phyloP scores from a whole-genome alignment of 1,284 basidiomycete species.

The Tilletia indica region DNA sequence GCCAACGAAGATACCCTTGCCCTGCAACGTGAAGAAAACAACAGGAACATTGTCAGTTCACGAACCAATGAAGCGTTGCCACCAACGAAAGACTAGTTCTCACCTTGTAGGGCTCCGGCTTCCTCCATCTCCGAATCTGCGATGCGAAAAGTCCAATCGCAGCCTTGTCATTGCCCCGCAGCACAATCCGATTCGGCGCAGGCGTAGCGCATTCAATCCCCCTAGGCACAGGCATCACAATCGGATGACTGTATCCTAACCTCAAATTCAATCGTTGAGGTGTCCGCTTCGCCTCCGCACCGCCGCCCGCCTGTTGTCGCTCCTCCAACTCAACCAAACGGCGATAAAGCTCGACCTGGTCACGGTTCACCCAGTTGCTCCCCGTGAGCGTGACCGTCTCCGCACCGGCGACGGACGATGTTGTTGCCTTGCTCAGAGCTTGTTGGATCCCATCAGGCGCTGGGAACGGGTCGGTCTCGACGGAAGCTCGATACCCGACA shows the following conservation, averaged over 20 bases:
- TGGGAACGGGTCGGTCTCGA: constrained; percentile 74
- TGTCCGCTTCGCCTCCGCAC: background rate
- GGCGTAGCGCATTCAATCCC: constrained; percentile 52
- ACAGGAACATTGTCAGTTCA: background rate
- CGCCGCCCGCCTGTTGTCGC: constrained; percentile 26
- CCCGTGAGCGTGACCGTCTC: background rate
- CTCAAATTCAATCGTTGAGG: constrained; percentile 39
- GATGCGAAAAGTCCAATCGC: constrained; percentile 82
- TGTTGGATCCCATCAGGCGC: constrained; percentile 33
- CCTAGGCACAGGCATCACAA: constrained; percentile 76
- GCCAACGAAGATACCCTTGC: constrained; percentile 82
- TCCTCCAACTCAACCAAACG: constrained; percentile 35
- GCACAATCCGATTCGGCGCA: constrained; percentile 60
- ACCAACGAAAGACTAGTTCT: constrained; percentile 59
- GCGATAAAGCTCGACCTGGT: constrained; percentile 17
- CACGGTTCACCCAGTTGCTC: constrained; percentile 1
- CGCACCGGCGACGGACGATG: background rate
- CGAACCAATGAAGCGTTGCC: no score
- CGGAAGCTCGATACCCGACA: constrained; percentile 83
- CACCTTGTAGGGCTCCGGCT: constrained; percentile 95
- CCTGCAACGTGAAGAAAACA: constrained; percentile 29
- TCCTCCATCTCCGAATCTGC: constrained; percentile 76
- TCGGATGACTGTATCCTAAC: constrained; percentile 84
- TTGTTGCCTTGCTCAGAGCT: constrained; percentile 25
- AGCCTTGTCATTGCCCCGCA: constrained; percentile 63